A percentile compares a stretch with the other conserved stretches of the same genome.
phyloP scores from a whole-genome alignment of 2,329 filamentous ascomycete species.

The Golovinomyces cichoracearum region DNA sequence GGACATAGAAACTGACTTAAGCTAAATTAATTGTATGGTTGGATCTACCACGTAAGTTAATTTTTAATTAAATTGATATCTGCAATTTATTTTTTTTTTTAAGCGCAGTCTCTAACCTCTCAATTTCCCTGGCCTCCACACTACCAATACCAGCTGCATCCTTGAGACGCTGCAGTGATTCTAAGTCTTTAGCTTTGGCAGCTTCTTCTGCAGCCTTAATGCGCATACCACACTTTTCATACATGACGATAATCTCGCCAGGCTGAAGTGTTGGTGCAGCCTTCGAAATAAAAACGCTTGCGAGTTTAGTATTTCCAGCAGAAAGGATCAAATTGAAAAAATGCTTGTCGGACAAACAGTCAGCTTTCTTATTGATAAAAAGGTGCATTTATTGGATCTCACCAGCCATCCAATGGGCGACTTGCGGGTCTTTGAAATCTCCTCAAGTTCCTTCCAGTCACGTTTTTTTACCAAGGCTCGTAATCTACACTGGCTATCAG shows the following conservation, averaged over 20 bases:
- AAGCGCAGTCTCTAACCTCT: slow-evolving; percentile 41
- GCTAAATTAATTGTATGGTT: too few relatives aligned
- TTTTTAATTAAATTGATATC: too few relatives aligned
- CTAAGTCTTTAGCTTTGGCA: slow-evolving; percentile 51
- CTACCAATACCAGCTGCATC: slow-evolving; percentile 46
- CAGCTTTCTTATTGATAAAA: not conserved
- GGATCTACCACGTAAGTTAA: too few relatives aligned
- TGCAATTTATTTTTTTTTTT: slow-evolving; percentile 21
- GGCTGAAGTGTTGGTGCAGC: slow-evolving; percentile 35
- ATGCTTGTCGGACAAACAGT: slow-evolving; percentile 22
- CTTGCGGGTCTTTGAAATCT: slow-evolving; percentile 50
- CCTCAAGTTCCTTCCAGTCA: slow-evolving; percentile 81
- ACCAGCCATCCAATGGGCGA: slow-evolving; percentile 82
- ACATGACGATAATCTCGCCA: slow-evolving; percentile 63
- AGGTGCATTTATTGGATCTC: slow-evolving; percentile 1
- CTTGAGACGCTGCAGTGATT: slow-evolving; percentile 46
- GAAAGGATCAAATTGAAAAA: slow-evolving; percentile 77
- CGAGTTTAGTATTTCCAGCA: slow-evolving; percentile 72
- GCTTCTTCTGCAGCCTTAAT: slow-evolving; percentile 82
- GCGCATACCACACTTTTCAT: slow-evolving; percentile 79
- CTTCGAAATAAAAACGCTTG: slow-evolving; percentile 64
- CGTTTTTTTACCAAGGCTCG: slow-evolving; percentile 70
- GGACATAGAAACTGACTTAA: too few relatives aligned
- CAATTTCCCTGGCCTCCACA: slow-evolving; percentile 48
- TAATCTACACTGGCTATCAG: slow-evolving; percentile 24